Base-by-base conservation (phyloP, 2,329 filamentous ascomycete species). In the Ophiostoma sp. region DNA sequence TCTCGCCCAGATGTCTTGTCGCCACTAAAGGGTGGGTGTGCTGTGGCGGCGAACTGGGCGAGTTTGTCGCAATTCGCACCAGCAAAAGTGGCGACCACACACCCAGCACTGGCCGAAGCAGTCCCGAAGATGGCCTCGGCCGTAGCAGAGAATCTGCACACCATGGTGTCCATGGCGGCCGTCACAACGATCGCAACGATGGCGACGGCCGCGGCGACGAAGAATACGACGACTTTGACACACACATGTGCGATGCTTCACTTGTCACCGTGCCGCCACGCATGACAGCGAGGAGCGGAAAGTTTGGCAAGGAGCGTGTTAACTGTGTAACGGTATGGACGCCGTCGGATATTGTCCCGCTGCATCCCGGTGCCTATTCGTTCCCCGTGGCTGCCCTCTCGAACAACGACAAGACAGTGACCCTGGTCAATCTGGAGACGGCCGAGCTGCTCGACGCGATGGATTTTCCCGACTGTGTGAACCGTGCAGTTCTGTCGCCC, bases 331-430 rank as follows among this genome's bases (percentile, higher is more conserved):
- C 87, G 23, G 79, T 89, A 39, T 89, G 87, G 87, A 85, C 83
- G 65, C 85, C 85, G 1, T 81, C 83, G 2, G 78, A 78, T 10
- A 74, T 78, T 39, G 75, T 73, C 31, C 72, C 73, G 4, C 74
- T 73, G 66, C 75, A 69, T 35, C 74, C 76, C 6, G 79, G 77
- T 20, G 80, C 83, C 65, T 87, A 89, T 76, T 75, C 76, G 20
- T 78, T 81, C 23, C 81, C 84, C 1, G 83, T 94, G n/a, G 91
- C 89, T 68, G 85, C 92, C 65, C 81, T 97, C 76, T 88, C 91
- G 65, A 97, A 97, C 80, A 99, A 99, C 77, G 95, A 98, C 80
- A 90, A 89, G 77, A 93, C 91, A 1, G 91, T 98, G 70, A 90
- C 90, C 36, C 81, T 97, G n/a, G 92, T 96, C 77, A 90, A 89